Base-by-base conservation (phyloP, 2,329 filamentous ascomycete genomes). In the Fusarium haematococcum region DNA sequence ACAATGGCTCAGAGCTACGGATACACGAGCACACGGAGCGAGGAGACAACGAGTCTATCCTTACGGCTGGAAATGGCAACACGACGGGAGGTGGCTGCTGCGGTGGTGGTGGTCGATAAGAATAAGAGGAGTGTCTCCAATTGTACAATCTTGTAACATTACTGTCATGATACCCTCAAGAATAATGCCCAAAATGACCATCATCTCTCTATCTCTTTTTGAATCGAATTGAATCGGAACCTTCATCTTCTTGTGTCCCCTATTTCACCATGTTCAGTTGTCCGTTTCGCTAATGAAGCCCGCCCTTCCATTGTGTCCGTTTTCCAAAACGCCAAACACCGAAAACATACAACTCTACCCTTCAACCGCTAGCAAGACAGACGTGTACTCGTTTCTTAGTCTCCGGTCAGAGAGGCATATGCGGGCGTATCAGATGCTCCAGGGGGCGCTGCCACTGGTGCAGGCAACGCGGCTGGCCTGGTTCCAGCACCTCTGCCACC, bases 21-120 rank as follows among this genome's bases (percentile, higher is more conserved):
- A 98, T 99, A 84, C 97, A 98, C 82, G 90, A 97, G 70, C 86
- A 97, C 75, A 99, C 93, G 33, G 96, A 99, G 83, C 89, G 94
- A 75, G 95, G 97, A 63, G 94, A 98, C 84, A 99, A 99, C 80
- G 95, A 98, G 77, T 94, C 92, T 37, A 91, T 98, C 79, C 97
- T 95, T 84, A 86, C 91, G 61, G 88, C 88, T 3, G 86, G 84
- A 69, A 81, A 71, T 2, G 80, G 79, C 43, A 68, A 67, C n/a
- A 57, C 71, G n/a, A 75, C 79, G 9, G 79, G 48, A 54, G 48
- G 81, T 23, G 65, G 72, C 18, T 74, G 72, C 72, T 74, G 72
- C 27, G 81, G 82, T 14, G 83, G 83, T 64, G 80, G 80, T 39
- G 77, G 80, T 63, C 79, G 75, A 65, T 82, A 54, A 59, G 60